Evolutionary conservation across 495 filamentous ascomycete species (phyloP), one percentile per base, ranked within the genome.

Genomic region (Aspergillus hancockii): DNA sequence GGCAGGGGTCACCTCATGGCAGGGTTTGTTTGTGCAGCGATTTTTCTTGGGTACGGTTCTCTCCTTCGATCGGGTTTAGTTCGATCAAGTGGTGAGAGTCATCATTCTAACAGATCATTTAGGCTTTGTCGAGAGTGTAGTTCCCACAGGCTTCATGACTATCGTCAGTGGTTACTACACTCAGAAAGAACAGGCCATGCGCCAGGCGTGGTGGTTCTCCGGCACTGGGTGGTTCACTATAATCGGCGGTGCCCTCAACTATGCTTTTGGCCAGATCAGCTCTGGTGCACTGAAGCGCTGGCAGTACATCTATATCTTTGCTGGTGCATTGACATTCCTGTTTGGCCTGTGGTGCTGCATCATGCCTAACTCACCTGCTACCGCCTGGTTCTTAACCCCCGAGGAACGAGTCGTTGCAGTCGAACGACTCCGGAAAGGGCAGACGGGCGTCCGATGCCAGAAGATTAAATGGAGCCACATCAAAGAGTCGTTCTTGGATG

Each of bases 151-250:
- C 0, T 90, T 89, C 71, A 89, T 89, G 84, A 79, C 75, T 32
- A 86, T 87, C 57, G 72, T 88, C 28, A 81, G 77, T 57, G 74
- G 83, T 1, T 89, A 84, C 64, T 91, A 90, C 61, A 89, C 85
- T 1, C 86, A 90, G 69, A 59, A 75, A 18, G 88, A 91, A 62
- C 87, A 90, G 63, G 77, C 84, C 12, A 71, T 89, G 22, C 76
- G 87, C 14, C 87, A 89, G 62, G 81, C 79, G 40, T 88, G 83
- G 83, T 91, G 87, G 87, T 89, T 88, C 64, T 85, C 82, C 31
- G 77, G 78, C 1, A 88, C 84, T 0, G 87, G 85, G 8, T 76
- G 83, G 60, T 90, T 86, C 72, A 89, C 84, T 16, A 86, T 90
- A 58, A 81, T 90, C 54, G 88, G 88, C 9, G 76, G 81, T 8